Base-by-base conservation (phyloP, 805 yeast species). In the Monosporozyma servazzii region DNA sequence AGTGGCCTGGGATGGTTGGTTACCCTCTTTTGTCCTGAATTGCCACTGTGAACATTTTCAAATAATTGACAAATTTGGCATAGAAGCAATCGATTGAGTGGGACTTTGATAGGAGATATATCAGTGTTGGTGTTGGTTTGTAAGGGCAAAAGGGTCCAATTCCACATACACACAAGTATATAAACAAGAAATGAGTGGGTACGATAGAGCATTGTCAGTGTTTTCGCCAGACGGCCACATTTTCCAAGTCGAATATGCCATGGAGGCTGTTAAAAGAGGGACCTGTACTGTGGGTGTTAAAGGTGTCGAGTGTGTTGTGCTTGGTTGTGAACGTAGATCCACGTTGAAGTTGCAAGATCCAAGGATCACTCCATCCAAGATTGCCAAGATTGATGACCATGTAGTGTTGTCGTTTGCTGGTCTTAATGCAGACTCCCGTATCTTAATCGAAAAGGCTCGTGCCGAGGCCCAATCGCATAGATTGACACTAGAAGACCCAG, bases 201-300 rank as follows among this genome's bases (percentile, higher is more conserved):
- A 91, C 96, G 99, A 91, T 72, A 82, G 98, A 79, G 99, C 99
- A 52, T 79, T 91, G 63, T 90, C 97, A 56, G 95, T 91, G 70
- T 91, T 91, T 75, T 88, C 96, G 84, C 99, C 99, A 58, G 99
- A 91, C 73, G 99, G 99, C 54, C 97, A 91, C 69, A 96, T 91
- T 67, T 91, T 91, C 76, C 99, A 93, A 77, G 99, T 93, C 42
- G 98, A 93, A 70, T 93, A 93, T 64, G 99, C 99, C 25, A 77
- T 86, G 40, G 99, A 93, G 68, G 99, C 99, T 0, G 99, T 93
- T 45, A 93, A 91, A 67, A 81, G 98, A 71, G 99, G 99, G 54
- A 93, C 99, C 2, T 88, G 96, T 67, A 96, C 98, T 1, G 96
- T 93, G 46, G 99, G 97, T 41, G 91, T 93, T 53, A 91, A 90